Base-by-base conservation (phyloP, 2,329 filamentous ascomycete genomes). In the Orbilia ellipsospora region DNA sequence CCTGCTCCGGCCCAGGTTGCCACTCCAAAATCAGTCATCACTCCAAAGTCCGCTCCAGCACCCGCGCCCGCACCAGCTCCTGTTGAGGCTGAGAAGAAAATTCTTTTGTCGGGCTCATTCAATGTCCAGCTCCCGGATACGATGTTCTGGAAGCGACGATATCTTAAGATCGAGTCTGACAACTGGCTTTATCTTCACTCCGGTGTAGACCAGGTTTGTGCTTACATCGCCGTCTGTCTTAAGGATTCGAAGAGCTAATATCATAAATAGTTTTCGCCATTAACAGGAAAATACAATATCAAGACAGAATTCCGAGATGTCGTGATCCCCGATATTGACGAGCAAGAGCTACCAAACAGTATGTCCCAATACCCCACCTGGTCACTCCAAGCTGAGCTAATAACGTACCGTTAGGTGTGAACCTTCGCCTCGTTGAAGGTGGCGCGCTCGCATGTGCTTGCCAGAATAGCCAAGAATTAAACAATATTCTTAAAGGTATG, bases 111-210 rank as follows among this genome's bases (percentile, higher is more conserved):
- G 52, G 79, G 79, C 13, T 80, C 78, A 77, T 90, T 99, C 77
- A 98, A 99, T 80, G 92, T 98, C 10, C 95, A 99, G 81, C 97
- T 99, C 81, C 95, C 95, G 0, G 94, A 98, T 81, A 96, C 93
- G 65, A 86, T 99, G 55, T 86, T 99, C 12, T 99, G 95, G 95
- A 99, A 98, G 84, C 91, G 94, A 65, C 89, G 95, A 74, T 93
- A 90, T 80, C 89, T 97, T 83, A 90, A 90, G 78, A 88, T 99
- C 68, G 94, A 98, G 82, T 88, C 89, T 7, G 87, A 91, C 74
- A 95, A 94, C 16, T 93, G 91, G 82, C 84, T 99, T 45, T 90
- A 96, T 70, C 87, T 99, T 77, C 92, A 90, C 50, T 87, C 90
- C 7, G 87, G 90, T 16, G 89, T 89, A 77, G 87, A 89, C 18